A percentile compares a stretch with the other conserved stretches of the same genome.
Evolutionary conservation across 2,329 filamentous ascomycete genomes (phyloP).

Genomic region (Incumbomyces lentus): DNA sequence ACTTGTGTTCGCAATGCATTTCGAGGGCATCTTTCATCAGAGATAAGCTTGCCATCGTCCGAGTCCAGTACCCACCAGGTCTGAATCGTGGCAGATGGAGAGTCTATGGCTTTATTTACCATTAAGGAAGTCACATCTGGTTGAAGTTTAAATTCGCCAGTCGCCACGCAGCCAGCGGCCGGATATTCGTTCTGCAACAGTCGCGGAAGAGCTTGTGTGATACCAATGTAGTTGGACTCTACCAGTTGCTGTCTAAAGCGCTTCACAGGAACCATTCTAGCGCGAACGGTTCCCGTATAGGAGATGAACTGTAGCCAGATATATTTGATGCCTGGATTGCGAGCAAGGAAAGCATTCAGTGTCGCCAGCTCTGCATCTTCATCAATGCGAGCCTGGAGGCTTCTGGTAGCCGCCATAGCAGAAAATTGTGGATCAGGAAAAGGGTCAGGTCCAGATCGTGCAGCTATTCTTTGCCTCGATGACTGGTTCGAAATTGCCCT

Average conservation of each 20-base stretch:
- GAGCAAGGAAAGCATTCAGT: slow-evolving; percentile 39
- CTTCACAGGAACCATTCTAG: slow-evolving; percentile 56
- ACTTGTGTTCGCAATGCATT: slow-evolving; percentile 49
- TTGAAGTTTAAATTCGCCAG: slow-evolving; percentile 56
- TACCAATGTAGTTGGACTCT: slow-evolving; percentile 43
- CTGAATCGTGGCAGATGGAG: slow-evolving; percentile 53
- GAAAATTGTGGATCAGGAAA: not conserved
- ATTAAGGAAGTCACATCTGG: slow-evolving; percentile 57
- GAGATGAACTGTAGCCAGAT: slow-evolving; percentile 70
- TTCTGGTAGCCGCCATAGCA: not conserved
- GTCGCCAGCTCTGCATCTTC: not conserved
- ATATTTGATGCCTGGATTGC: slow-evolving; percentile 48
- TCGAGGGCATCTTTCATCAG: slow-evolving; percentile 48
- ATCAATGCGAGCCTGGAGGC: not conserved
- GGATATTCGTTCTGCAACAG: slow-evolving; percentile 58
- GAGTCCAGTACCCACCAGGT: slow-evolving; percentile 52
- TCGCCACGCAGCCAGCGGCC: slow-evolving; percentile 43
- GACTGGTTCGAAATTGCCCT: slow-evolving; percentile 3
- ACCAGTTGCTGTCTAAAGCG: slow-evolving; percentile 42
- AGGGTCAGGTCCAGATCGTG: not conserved
- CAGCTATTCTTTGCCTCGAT: not conserved
- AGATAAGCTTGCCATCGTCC: slow-evolving; percentile 20
- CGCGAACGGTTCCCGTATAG: slow-evolving; percentile 58
- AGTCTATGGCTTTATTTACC: slow-evolving; percentile 45
- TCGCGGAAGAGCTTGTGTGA: slow-evolving; percentile 55